A percentile compares a stretch with the other conserved stretches of the same genome.
Conservation (phyloP, 2,329 filamentous ascomycete species). For the Fusarium pseudoanthophilum region DNA sequence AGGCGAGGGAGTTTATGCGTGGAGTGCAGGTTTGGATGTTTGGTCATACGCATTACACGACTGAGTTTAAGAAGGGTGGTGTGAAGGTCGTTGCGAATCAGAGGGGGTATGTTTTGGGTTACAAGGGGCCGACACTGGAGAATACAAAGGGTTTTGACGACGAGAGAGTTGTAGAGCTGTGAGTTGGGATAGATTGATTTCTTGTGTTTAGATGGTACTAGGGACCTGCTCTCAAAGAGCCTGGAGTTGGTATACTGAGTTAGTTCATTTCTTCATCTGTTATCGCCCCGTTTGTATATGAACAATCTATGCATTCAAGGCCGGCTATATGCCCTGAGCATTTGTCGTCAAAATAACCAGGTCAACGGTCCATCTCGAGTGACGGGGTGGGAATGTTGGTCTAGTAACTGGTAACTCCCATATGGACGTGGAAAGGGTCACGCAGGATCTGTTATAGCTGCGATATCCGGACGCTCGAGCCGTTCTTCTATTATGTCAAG, state of each 20-base stretch:
- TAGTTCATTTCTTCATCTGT: background rate
- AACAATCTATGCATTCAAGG: background rate
- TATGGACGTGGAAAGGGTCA: too few species aligned
- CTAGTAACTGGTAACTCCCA: background rate
- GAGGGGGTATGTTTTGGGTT: conserved; percentile 54
- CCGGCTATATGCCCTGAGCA: background rate
- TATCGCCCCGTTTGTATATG: too few species aligned
- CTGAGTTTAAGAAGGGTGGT: conserved; percentile 47
- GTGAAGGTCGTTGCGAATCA: conserved; percentile 58
- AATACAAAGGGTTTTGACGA: conserved; percentile 40
- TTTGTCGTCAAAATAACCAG: background rate
- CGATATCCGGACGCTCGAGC: background rate
- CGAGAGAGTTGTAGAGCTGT: conserved; percentile 39
- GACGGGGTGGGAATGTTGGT: background rate
- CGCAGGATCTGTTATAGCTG: too few species aligned
- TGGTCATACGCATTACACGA: conserved; percentile 61
- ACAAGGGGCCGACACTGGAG: conserved; percentile 38
- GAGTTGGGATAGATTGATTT: background rate
- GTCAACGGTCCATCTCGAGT: background rate
- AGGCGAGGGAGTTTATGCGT: conserved; percentile 44
- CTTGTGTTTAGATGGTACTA: background rate
- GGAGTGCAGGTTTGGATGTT: conserved; percentile 56
- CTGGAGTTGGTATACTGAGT: background rate
- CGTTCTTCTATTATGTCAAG: background rate
- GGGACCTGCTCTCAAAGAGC: background rate